Evolutionary conservation across 148 eudicot genomes (phyloP).

Genomic region (Linanthus parryae): DNA sequence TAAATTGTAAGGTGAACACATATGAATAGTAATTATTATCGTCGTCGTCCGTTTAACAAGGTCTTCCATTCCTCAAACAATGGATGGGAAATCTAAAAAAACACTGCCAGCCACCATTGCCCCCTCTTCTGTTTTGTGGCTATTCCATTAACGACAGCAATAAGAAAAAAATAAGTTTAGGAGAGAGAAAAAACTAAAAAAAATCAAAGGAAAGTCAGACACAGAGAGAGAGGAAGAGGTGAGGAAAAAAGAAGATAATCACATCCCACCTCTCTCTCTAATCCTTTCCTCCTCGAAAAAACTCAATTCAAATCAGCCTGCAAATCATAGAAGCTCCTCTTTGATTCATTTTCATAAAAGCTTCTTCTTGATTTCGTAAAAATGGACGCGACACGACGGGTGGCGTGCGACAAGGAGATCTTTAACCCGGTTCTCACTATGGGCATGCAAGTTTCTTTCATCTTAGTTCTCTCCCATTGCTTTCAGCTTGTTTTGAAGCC

Average conservation of each 20-base stretch:
- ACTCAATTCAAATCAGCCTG: no score
- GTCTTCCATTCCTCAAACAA: no score
- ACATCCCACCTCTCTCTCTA: slow-evolving; percentile 3
- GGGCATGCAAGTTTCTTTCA: slow-evolving; percentile 69
- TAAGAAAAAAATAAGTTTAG: slow-evolving; percentile 1
- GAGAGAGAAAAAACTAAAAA: neutral
- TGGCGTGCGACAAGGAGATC: slow-evolving; percentile 45
- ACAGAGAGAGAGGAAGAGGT: slow-evolving; percentile 10
- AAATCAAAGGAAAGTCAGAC: neutral
- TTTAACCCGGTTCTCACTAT: slow-evolving; percentile 76
- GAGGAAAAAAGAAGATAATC: slow-evolving; percentile 10
- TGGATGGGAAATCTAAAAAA: slow-evolving; percentile 3
- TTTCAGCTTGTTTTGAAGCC: slow-evolving; percentile 73
- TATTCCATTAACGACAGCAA: neutral
- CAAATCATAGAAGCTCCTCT: no score
- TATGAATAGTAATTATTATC: no score
- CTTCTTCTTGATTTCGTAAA: no score
- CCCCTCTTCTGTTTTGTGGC: neutral
- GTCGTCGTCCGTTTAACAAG: no score
- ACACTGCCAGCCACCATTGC: neutral
- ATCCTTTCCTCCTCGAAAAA: neutral
- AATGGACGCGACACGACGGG: slow-evolving; percentile 49
- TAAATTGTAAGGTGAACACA: no score
- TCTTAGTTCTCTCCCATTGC: slow-evolving; percentile 71
- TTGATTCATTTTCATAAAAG: no score